A percentile compares a stretch with the other conserved stretches of the same genome.
These are phyloP conservation scores for Torulaspora maleeae DNA, from an alignment of 805 yeast genomes.

Conservation along the genomic window DNA sequence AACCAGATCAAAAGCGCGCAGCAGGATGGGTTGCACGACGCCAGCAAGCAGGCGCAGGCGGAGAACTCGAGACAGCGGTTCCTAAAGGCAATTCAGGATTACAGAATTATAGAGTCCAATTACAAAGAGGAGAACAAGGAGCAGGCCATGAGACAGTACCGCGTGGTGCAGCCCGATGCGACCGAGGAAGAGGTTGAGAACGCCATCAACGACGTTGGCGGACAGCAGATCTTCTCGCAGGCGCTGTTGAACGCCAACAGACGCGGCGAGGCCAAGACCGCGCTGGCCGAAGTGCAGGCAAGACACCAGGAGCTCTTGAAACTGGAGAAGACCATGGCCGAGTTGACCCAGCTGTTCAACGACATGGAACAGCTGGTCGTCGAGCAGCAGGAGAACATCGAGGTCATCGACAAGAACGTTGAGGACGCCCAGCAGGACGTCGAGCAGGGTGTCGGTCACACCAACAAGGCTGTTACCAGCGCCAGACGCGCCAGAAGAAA, in stretches of 20 bases:
- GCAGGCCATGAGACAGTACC: constrained; percentile 90
- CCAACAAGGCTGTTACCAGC: constrained; percentile 79
- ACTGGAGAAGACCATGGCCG: constrained; percentile 93
- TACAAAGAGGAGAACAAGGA: constrained; percentile 78
- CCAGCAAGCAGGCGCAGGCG: constrained; percentile 83
- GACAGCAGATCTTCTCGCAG: constrained; percentile 90
- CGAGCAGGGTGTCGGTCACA: constrained; percentile 92
- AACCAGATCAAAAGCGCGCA: constrained; percentile 72
- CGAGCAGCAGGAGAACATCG: constrained; percentile 87
- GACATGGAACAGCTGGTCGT: constrained; percentile 96
- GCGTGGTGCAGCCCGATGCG: constrained; percentile 82
- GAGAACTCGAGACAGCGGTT: constrained; percentile 83
- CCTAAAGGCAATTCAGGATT: constrained; percentile 79
- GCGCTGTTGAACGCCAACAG: constrained; percentile 83
- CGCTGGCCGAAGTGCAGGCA: constrained; percentile 89
- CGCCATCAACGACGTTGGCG: constrained; percentile 78
- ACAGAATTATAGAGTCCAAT: constrained; percentile 79
- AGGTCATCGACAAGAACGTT: constrained; percentile 76
- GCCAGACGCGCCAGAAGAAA: constrained; percentile 89
- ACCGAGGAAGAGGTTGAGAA: constrained; percentile 77
- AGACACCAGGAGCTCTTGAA: constrained; percentile 93
- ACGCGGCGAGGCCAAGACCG: constrained; percentile 93
- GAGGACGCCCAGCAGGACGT: constrained; percentile 81
- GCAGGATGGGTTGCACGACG: constrained; percentile 62
- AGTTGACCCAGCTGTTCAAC: constrained; percentile 86